Base-by-base conservation (phyloP, 176 grass and related monocot species). In the Hsuehochloa calcarea region DNA sequence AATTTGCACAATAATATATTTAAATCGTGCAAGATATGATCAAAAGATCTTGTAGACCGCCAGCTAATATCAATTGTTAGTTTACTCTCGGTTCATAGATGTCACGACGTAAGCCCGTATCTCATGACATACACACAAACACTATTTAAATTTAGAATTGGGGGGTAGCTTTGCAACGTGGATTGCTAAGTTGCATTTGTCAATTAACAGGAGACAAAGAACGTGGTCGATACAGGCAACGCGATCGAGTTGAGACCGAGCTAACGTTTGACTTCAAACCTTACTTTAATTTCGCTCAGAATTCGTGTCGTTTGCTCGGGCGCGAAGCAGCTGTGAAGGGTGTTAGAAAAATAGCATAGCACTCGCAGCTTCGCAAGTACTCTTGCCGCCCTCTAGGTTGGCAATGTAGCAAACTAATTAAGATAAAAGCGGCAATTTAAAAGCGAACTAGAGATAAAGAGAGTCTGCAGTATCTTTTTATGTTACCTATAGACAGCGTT, bases 141-240 rank as follows among this genome's bases (percentile, higher is more conserved):
- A 27, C n/a, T 46, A 72, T 10, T 19, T 65, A 75, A 22, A 34
- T 46, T 10, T 40, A 3, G 59, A 65, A 39, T 58, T 78, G 38
- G 1, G 0, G 8, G 8, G 35, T 40, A 11, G n/a, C 45, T 62
- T 43, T 50, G 50, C 82, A 39, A 80, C 76, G 70, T 89, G 49
- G 76, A 62, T 17, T 27, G 12, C 11, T 29, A 15, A 12, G 2
- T 29, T 35, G 22, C 46, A 75, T 49, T 80, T 89, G 76, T 85
- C 60, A 68, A 80, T 40, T 80, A 8, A 56, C 0, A 3, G 87
- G 87, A 34, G 76, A 80, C 82, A 85, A 85, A 50, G 75, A 80
- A 58, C 65, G 65, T 31, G 68, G 41, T 8, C 20, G 29, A 5
- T n/a, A 5, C 16, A 60, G 27, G 3, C 63, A 59, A 20, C 0